phyloP scores from a whole-genome alignment of 108 stramenopile genomes.

The Cyclotella distinguenda region DNA sequence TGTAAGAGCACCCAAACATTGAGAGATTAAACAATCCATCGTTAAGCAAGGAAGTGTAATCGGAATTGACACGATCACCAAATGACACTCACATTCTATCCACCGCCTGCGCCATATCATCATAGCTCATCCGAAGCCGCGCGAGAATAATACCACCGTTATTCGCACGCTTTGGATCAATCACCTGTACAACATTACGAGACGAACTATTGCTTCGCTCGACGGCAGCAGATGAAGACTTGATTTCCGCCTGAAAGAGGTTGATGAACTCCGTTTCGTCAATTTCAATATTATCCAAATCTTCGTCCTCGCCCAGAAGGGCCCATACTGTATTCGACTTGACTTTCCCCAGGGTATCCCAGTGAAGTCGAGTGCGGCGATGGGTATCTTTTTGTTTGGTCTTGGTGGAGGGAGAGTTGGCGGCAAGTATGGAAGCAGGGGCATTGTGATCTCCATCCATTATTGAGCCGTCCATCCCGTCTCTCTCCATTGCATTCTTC shows the following conservation, averaged over 20 bases:
- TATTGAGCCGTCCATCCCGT: slow-evolving; percentile 71
- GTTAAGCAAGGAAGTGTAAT: too few relatives aligned
- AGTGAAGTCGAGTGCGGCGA: slow-evolving; percentile 85
- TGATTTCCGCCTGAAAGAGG: slow-evolving; percentile 78
- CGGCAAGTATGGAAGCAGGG: slow-evolving; percentile 34
- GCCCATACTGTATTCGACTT: slow-evolving; percentile 85
- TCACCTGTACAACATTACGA: slow-evolving; percentile 69
- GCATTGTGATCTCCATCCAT: slow-evolving; percentile 89
- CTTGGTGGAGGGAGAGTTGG: slow-evolving; percentile 14
- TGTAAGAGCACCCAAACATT: neutral
- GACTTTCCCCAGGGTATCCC: slow-evolving; percentile 80
- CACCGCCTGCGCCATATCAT: slow-evolving; percentile 82
- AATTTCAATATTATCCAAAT: slow-evolving; percentile 74
- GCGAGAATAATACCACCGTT: slow-evolving; percentile 93
- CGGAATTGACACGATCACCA: neutral
- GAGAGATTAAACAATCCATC: too few relatives aligned
- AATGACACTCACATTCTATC: slow-evolving; percentile 53
- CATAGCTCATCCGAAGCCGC: slow-evolving; percentile 80
- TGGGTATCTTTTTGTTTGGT: slow-evolving; percentile 65
- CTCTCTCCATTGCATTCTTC: slow-evolving; percentile 86
- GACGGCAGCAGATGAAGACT: slow-evolving; percentile 24
- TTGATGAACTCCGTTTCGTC: slow-evolving; percentile 82
- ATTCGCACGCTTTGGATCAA: slow-evolving; percentile 89
- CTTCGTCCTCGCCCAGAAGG: slow-evolving; percentile 68
- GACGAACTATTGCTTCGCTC: slow-evolving; percentile 16